These are phyloP conservation scores for Kwoniella shivajii DNA, from an alignment of 1,284 basidiomycete genomes.

Conservation along the genomic window DNA sequence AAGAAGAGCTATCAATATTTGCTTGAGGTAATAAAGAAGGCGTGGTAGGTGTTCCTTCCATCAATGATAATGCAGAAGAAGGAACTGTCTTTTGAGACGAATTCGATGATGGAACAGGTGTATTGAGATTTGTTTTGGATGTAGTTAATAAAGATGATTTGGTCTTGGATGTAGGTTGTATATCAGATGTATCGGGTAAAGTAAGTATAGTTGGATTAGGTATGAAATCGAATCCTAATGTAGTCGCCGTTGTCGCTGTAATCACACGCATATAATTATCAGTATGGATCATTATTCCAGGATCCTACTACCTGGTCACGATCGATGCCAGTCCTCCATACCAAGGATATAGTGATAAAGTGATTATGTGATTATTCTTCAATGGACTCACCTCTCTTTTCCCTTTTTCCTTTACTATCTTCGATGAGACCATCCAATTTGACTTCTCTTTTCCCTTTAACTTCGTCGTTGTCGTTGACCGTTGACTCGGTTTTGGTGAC, in stretches of 20 bases:
- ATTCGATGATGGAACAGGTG: not conserved
- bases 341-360: not conserved
- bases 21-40: slow-evolving; percentile 21
- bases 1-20: too few species aligned
- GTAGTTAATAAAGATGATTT: slow-evolving; percentile 2
- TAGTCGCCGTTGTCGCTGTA: slow-evolving; percentile 40
- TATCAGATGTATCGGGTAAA: slow-evolving; percentile 24
- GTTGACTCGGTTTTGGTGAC: not conserved
- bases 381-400: slow-evolving; percentile 37
- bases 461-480: slow-evolving; percentile 2
- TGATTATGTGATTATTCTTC: not conserved
- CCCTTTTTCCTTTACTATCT: slow-evolving; percentile 36
- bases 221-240: slow-evolving; percentile 48
- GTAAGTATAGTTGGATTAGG: slow-evolving; percentile 38
- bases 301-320: not conserved
- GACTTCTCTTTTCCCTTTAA: slow-evolving; percentile 24
- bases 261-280: not conserved
- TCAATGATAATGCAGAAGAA: not conserved
- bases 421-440: slow-evolving; percentile 35
- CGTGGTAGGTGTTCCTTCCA: slow-evolving; percentile 23
- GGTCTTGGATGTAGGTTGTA: not conserved
- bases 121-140: slow-evolving; percentile 1
- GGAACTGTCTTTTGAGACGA: not conserved
- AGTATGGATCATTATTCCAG: not conserved
- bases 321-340: not conserved